These are phyloP conservation scores for Populus deltoides DNA, from an alignment of 345 rosid genomes.

Conservation along the genomic window DNA sequence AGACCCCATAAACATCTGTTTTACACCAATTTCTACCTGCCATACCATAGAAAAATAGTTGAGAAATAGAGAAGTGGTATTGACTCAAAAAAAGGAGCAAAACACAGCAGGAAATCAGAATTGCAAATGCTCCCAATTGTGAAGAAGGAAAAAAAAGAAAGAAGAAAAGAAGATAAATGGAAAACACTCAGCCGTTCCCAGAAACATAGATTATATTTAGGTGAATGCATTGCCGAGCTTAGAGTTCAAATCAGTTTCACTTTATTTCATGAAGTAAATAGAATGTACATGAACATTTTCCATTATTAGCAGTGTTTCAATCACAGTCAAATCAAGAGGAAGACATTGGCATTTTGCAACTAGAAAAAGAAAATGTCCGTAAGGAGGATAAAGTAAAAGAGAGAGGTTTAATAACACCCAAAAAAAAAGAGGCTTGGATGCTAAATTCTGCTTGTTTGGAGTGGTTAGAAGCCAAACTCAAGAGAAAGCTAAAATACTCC, in stretches of 20 bases:
- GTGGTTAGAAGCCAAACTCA: neutral
- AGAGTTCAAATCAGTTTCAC: neutral
- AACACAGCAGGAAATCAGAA: too few relatives aligned
- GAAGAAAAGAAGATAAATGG: neutral
- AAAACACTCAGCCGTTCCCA: neutral
- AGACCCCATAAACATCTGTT: slow-evolving; percentile 71
- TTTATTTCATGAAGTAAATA: too few relatives aligned
- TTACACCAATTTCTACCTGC: slow-evolving; percentile 84
- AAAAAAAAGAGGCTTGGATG: too few relatives aligned
- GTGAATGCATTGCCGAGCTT: neutral
- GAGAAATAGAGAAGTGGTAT: neutral
- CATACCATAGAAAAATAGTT: slow-evolving; percentile 19
- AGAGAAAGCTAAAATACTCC: neutral
- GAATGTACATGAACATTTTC: too few relatives aligned
- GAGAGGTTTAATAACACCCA: neutral
- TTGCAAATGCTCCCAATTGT: too few relatives aligned
- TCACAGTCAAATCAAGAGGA: too few relatives aligned
- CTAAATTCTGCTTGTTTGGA: neutral
- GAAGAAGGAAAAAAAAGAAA: too few relatives aligned
- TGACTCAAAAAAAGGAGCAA: neutral
- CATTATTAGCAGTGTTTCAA: too few relatives aligned
- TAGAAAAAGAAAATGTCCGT: too few relatives aligned
- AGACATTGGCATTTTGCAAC: neutral
- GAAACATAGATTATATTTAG: neutral
- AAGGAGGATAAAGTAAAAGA: too few relatives aligned